Percentiles rank a stretch among this genome's conserved stretches.
phyloP scores from a whole-genome alignment of 345 rosid species.

The Populus pruinosa region DNA sequence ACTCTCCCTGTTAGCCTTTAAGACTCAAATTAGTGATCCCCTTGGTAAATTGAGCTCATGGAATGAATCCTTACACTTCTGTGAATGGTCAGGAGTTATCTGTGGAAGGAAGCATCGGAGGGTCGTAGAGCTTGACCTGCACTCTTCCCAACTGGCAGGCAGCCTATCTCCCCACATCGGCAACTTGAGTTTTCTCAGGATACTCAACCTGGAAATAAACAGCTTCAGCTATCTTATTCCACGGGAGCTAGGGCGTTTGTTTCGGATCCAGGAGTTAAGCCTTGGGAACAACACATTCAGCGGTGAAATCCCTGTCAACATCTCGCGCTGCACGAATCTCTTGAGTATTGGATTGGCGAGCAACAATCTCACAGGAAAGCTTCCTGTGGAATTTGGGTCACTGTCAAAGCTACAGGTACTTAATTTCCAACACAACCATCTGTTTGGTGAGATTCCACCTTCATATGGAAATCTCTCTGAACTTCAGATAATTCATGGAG shows the following conservation, averaged over 20 bases:
- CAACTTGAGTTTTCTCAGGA: not conserved
- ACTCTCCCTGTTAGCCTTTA: not conserved
- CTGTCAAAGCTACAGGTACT: not conserved
- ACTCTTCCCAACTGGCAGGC: not conserved
- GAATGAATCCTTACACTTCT: slow-evolving; percentile 7
- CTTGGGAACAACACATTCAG: slow-evolving; percentile 17
- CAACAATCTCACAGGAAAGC: not conserved
- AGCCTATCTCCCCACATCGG: not conserved
- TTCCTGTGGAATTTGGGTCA: not conserved
- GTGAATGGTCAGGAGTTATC: not conserved
- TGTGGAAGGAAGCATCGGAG: not conserved
- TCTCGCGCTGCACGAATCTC: not conserved
- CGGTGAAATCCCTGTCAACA: slow-evolving; percentile 23
- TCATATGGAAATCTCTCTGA: slow-evolving; percentile 25
- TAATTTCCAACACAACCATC: not conserved
- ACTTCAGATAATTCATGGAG: not conserved
- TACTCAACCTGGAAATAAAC: slow-evolving; percentile 17
- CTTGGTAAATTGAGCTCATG: not conserved
- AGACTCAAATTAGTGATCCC: slow-evolving; percentile 4
- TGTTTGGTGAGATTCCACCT: not conserved
- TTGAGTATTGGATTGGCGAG: not conserved
- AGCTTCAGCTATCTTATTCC: slow-evolving; percentile 25
- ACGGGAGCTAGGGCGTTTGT: slow-evolving; percentile 20
- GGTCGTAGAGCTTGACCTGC: not conserved
- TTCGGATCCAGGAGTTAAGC: slow-evolving; percentile 14